A percentile compares a stretch with the other conserved stretches of the same genome.
phyloP scores from a whole-genome alignment of 805 yeast genomes.

The Saccharomycopsis sp. region DNA sequence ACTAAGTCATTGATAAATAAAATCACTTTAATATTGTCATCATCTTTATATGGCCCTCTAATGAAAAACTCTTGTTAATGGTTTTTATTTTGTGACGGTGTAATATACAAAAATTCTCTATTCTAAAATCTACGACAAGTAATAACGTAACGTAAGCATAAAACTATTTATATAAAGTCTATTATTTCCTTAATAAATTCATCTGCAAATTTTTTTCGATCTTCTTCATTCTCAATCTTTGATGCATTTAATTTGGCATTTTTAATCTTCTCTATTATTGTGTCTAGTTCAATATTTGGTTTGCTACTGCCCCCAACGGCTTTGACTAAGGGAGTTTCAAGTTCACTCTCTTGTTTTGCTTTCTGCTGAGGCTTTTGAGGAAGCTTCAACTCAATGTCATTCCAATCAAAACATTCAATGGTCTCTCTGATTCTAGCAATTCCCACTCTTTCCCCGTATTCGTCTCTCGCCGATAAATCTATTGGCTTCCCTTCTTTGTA shows the following conservation, averaged over 20 bases:
- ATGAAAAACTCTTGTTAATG: slow-evolving; percentile 16
- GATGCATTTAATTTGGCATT: slow-evolving; percentile 17
- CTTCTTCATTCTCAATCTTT: slow-evolving; percentile 9
- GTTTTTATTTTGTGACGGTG: slow-evolving; percentile 2
- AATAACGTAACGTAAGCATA: neutral
- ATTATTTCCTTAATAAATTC: slow-evolving; percentile 18
- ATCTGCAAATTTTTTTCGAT: slow-evolving; percentile 14
- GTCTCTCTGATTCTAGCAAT: slow-evolving; percentile 15
- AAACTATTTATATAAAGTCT: slow-evolving; percentile 7
- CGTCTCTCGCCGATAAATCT: slow-evolving; percentile 4
- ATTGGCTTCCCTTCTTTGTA: slow-evolving; percentile 3
- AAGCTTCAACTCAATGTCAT: slow-evolving; percentile 9
- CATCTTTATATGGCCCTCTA: neutral
- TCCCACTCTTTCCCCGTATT: slow-evolving; percentile 20
- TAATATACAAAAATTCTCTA: neutral
- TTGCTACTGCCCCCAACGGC: slow-evolving; percentile 21
- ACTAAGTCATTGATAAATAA: slow-evolving; percentile 6
- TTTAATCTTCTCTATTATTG: slow-evolving; percentile 11
- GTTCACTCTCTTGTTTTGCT: slow-evolving; percentile 23
- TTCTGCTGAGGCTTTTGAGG: neutral
- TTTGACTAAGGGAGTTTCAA: slow-evolving; percentile 27
- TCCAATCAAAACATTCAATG: slow-evolving; percentile 20
- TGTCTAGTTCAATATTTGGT: slow-evolving; percentile 11
- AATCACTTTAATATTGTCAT: neutral
- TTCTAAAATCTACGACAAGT: neutral